Base-by-base conservation (phyloP, 139 green algal species). In the Pseudopediastrum boryanum region DNA sequence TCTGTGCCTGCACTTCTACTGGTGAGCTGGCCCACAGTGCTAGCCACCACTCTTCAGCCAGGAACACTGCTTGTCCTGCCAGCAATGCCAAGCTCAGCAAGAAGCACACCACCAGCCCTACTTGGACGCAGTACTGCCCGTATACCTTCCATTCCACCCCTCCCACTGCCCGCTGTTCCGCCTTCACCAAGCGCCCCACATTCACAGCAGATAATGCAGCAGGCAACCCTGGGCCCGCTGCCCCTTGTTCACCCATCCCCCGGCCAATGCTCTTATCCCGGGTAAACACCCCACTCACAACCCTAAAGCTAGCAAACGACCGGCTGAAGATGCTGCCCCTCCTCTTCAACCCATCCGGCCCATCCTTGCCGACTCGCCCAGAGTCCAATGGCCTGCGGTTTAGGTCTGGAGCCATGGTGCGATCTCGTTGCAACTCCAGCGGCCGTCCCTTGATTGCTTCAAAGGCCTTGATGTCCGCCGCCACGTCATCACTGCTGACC, bases 1-100 rank as follows among this genome's bases (percentile, higher is more conserved):
- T 51, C 25, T 67, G 41, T 13, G 10, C 33, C 80, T 91, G 86
- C 61, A 80, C 41, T 36, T 63, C 80, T 38, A 38, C 7, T 0
- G 65, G 58, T 25, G 77, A 68, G 6, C 50, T 29, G 16, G 87
- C 72, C 92, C 89, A 96, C 27, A 85, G 70, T 7, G 80, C 78
- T 42, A 95, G 85, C 90, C 89, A 94, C 87, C 89, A 94, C 33
- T 93, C 83, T 13, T 68, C 75, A 3, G 77, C 88, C 62, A 95
- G 61, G 35, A 84, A 91, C 4, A 86, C 71, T 2, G 75, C 89
- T 77, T 95, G 90, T 1, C 93, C 91, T 12, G 61, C 29, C 35
- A 95, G n/a, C 66, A 97, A 51, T 2, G 69, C 81, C 6, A 61
- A 68, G 43, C 61, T 48, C 35, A 90, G 69, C 21, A 90, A 2